A percentile compares a stretch with the other conserved stretches of the same genome.
Conservation (phyloP, 129 eudicot genomes). For the Smallanthus sonchifolius region DNA sequence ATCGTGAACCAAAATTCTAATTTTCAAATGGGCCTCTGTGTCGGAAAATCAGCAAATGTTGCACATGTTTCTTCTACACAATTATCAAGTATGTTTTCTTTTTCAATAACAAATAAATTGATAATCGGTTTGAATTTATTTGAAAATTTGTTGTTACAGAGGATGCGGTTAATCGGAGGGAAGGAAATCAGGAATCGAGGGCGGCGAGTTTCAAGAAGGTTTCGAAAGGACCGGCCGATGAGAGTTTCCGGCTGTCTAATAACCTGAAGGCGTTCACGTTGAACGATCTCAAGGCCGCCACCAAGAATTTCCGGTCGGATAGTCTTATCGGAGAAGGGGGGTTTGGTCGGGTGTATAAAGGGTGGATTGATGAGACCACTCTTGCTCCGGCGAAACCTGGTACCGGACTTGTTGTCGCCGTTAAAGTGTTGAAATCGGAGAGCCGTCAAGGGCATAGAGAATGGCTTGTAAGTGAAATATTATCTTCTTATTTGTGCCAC, state of each 20-base stretch:
- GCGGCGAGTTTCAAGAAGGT: conserved; percentile 20
- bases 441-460: conserved; percentile 70
- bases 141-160: conserved; percentile 29
- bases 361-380: conserved; percentile 58
- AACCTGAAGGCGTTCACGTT: conserved; percentile 55
- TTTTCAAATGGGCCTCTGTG: conserved; percentile 57
- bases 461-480: conserved; percentile 56
- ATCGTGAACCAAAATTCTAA: neutral
- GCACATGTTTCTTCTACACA: conserved; percentile 74
- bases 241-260: conserved; percentile 18
- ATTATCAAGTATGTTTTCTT: conserved; percentile 43
- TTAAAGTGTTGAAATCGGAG: conserved; percentile 51
- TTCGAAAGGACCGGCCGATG: conserved; percentile 19
- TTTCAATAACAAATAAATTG: neutral
- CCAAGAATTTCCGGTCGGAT: conserved; percentile 58
- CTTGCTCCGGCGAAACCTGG: conserved; percentile 58
- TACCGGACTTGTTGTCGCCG: conserved; percentile 52
- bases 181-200: conserved; percentile 14
- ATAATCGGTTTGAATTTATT: neutral
- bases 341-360: conserved; percentile 58
- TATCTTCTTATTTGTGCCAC: neutral
- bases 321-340: conserved; percentile 68
- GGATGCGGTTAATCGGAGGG: conserved; percentile 5
- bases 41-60: conserved; percentile 57
- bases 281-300: conserved; percentile 49